Percentiles rank a stretch among this genome's conserved stretches.
Evolutionary conservation across 371 early-diverging fungal species (phyloP).

Genomic region (Conidiobolus incongruus): DNA sequence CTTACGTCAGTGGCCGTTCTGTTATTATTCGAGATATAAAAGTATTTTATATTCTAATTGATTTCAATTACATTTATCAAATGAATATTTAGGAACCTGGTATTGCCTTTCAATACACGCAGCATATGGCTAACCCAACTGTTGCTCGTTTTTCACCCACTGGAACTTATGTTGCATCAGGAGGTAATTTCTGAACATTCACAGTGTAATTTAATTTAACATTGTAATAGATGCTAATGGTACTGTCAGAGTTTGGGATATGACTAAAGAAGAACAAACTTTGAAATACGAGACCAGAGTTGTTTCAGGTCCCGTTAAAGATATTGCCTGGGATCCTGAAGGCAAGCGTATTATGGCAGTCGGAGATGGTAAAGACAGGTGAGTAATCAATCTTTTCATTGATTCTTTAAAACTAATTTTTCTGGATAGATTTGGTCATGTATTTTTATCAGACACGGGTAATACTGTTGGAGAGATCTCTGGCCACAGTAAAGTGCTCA

Average conservation of each 20-base stretch:
- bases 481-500: slow-evolving; percentile 75
- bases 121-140: slow-evolving; percentile 50
- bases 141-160: slow-evolving; percentile 80
- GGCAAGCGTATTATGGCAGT: slow-evolving; percentile 85
- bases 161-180: slow-evolving; percentile 89
- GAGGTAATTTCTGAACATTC: slow-evolving; percentile 27
- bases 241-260: slow-evolving; percentile 87
- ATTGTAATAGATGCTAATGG: slow-evolving; percentile 54
- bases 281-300: slow-evolving; percentile 57
- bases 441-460: slow-evolving; percentile 69
- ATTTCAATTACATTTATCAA: background rate
- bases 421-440: slow-evolving; percentile 49
- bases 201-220: background rate
- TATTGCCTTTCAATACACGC: slow-evolving; percentile 62
- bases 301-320: slow-evolving; percentile 57
- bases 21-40: slow-evolving; percentile 69
- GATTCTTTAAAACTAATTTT: background rate
- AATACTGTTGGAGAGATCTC: slow-evolving; percentile 80
- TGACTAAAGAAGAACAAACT: slow-evolving; percentile 57
- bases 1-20: slow-evolving; percentile 77
- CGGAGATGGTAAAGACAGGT: slow-evolving; percentile 80
- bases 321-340: slow-evolving; percentile 87
- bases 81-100: slow-evolving; percentile 38
- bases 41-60: slow-evolving; percentile 13
- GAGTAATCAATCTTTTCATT: slow-evolving; percentile 4